A percentile compares a stretch with the other conserved stretches of the same genome.
Conservation (phyloP, 163 green algal genomes). For the Chlamydomonas reinhardtii region DNA sequence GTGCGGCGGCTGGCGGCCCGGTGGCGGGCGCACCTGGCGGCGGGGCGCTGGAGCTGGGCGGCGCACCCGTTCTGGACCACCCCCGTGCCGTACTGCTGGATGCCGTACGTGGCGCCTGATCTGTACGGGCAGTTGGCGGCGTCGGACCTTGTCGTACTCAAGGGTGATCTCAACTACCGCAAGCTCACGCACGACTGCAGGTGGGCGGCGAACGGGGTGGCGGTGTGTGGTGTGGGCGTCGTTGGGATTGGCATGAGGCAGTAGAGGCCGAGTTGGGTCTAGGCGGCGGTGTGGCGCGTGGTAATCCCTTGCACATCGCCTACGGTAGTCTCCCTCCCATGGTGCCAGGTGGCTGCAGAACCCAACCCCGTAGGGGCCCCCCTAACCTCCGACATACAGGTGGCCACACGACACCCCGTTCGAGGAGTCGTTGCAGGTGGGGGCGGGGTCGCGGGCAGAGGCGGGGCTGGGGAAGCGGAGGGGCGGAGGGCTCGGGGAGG, state of each 20-base stretch:
- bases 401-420: slow-evolving; percentile 32
- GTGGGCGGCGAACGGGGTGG: not conserved
- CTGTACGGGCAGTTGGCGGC: slow-evolving; percentile 42
- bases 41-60: slow-evolving; percentile 48
- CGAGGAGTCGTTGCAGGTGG: slow-evolving; percentile 11
- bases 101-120: slow-evolving; percentile 45
- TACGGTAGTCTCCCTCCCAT: no score
- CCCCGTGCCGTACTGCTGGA: slow-evolving; percentile 53
- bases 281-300: no score
- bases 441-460: not conserved
- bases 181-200: slow-evolving; percentile 59
- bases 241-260: no score
- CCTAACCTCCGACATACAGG: no score
- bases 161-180: slow-evolving; percentile 50
- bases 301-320: no score
- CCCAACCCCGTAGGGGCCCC: no score
- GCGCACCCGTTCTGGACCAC: slow-evolving; percentile 59
- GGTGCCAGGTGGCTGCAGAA: no score
- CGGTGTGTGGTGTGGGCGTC: no score
- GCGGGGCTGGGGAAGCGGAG: no score
- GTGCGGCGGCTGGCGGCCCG: slow-evolving; percentile 38
- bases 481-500: no score
- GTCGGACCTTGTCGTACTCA: slow-evolving; percentile 58
- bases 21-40: slow-evolving; percentile 38
- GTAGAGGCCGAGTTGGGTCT: no score